A percentile compares a stretch with the other conserved stretches of the same genome.
Conservation (phyloP, 352 stramenopile species). For the Phytophthora pisi region DNA sequence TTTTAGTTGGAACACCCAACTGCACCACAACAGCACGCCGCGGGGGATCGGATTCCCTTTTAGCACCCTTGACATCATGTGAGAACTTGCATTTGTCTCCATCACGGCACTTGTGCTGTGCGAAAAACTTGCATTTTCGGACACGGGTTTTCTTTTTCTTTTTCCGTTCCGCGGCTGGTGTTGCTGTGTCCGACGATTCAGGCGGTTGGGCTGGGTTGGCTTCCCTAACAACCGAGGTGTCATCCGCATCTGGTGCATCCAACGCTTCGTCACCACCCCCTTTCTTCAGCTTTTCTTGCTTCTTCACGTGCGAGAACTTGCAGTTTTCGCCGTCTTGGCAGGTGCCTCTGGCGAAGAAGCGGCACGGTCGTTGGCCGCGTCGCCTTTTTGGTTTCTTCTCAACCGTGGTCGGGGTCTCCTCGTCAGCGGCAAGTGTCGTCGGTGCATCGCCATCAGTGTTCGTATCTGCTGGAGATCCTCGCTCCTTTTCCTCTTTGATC, state of each 20-base stretch:
- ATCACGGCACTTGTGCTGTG: slow-evolving; percentile 49
- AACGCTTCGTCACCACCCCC: slow-evolving; percentile 1
- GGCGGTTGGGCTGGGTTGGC: slow-evolving; percentile 16
- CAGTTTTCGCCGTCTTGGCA: slow-evolving; percentile 62
- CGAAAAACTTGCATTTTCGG: slow-evolving; percentile 62
- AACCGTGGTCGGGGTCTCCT: neutral
- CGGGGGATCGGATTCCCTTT: neutral
- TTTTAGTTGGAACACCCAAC: slow-evolving; percentile 14
- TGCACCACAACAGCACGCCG: slow-evolving; percentile 27
- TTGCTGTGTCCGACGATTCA: slow-evolving; percentile 3
- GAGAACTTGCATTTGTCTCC: slow-evolving; percentile 73
- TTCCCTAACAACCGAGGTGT: slow-evolving; percentile 21
- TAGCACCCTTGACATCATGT: slow-evolving; percentile 37
- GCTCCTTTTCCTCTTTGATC: slow-evolving; percentile 1
- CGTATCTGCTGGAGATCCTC: neutral
- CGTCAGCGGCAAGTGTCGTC: neutral
- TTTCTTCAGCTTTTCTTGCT: slow-evolving; percentile 22
- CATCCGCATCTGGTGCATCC: slow-evolving; percentile 5
- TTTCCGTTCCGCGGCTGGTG: slow-evolving; percentile 13
- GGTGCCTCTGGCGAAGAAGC: slow-evolving; percentile 57
- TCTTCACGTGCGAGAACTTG: slow-evolving; percentile 52
- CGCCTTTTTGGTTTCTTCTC: slow-evolving; percentile 33
- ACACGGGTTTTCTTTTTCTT: slow-evolving; percentile 30
- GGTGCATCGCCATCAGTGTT: neutral
- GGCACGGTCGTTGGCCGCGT: slow-evolving; percentile 39